phyloP scores from a whole-genome alignment of 176 grass and related monocot genomes.

The Alopecurus myosuroides region DNA sequence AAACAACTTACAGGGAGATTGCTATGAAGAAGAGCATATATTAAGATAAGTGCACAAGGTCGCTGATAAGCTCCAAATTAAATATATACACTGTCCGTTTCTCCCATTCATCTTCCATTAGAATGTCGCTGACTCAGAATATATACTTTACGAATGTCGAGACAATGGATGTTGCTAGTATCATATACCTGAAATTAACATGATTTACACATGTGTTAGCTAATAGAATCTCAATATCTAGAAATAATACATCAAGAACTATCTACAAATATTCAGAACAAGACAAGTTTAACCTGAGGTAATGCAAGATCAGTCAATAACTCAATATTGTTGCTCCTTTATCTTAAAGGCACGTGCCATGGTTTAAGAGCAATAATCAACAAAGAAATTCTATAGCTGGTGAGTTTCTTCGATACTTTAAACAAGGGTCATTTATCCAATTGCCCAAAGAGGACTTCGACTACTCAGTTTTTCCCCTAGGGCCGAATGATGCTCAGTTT shows the following conservation, averaged over 20 bases:
- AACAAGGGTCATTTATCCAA: too few species aligned
- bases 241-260: conserved; percentile 5
- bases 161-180: conserved; percentile 81
- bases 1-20: conserved; percentile 84
- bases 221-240: conserved; percentile 6
- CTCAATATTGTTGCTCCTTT: background rate
- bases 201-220: conserved; percentile 13
- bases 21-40: conserved; percentile 97
- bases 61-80: conserved; percentile 88
- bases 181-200: conserved; percentile 79
- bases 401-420: background rate
- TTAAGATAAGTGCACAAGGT: conserved; percentile 90
- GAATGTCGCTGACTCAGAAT: conserved; percentile 94
- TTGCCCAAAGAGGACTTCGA: too few species aligned
- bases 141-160: conserved; percentile 89
- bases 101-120: conserved; percentile 98
- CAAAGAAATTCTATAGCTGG: background rate
- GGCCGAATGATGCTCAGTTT: too few species aligned
- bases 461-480: too few species aligned
- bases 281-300: background rate
- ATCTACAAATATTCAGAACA: conserved; percentile 3
- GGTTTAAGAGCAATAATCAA: background rate
- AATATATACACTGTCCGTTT: conserved; percentile 95
- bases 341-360: background rate
- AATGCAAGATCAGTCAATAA: background rate